A percentile compares a stretch with the other conserved stretches of the same genome.
Conservation (phyloP, 176 grass and related monocot species). For the Poa annua region DNA sequence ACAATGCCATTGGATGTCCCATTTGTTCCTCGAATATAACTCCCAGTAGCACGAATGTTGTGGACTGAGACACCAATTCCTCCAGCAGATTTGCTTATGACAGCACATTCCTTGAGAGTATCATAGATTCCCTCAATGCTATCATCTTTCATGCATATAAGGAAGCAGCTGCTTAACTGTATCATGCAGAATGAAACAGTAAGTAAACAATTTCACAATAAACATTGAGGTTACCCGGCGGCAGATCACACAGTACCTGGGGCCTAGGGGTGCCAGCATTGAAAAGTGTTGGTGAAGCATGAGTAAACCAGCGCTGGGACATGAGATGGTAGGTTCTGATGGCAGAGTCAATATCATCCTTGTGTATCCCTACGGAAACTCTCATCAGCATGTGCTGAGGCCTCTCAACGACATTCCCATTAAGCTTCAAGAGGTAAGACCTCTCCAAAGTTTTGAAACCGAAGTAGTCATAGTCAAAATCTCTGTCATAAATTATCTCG, state of each 20-base stretch:
- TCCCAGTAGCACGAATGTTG: conserved; percentile 82
- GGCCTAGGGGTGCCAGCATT: conserved; percentile 91
- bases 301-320: conserved; percentile 98
- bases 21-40: conserved; percentile 93
- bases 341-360: conserved; percentile 82
- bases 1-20: conserved; percentile 93
- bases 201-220: neutral
- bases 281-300: conserved; percentile 91
- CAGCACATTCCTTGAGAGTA: conserved; percentile 91
- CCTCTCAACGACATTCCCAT: conserved; percentile 69
- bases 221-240: neutral
- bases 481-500: conserved; percentile 97
- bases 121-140: conserved; percentile 99
- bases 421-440: conserved; percentile 88
- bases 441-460: conserved; percentile 97
- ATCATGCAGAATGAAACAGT: conserved; percentile 27
- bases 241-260: conserved; percentile 54
- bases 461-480: conserved; percentile 97
- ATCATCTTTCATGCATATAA: conserved; percentile 98
- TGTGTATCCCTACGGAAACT: conserved; percentile 95
- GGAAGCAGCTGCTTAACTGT: conserved; percentile 95
- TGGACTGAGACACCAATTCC: conserved; percentile 96
- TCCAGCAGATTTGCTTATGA: conserved; percentile 94
- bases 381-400: conserved; percentile 98
- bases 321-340: conserved; percentile 89